These are phyloP conservation scores for Nephromyces sp. DNA, from an alignment of 169 alveolate species.

Conservation along the genomic window DNA sequence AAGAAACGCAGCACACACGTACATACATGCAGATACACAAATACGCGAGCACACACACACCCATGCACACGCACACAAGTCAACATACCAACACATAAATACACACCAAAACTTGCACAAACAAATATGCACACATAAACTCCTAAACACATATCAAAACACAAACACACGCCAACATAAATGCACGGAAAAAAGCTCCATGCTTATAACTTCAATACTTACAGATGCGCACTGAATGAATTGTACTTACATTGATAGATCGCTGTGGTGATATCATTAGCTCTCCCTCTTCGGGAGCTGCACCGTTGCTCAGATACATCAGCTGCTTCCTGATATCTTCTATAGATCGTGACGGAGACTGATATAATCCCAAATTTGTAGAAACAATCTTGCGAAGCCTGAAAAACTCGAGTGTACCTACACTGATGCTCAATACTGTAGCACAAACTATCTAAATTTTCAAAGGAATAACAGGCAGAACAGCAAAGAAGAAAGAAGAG, in stretches of 20 bases:
- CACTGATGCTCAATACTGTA: too few species aligned
- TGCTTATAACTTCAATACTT: too few species aligned
- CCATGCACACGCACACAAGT: background rate
- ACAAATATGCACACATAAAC: background rate
- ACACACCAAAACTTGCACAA: background rate
- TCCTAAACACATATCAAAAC: too few species aligned
- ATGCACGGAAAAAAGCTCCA: background rate
- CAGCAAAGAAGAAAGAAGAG: background rate
- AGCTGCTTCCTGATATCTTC: slow-evolving; percentile 7
- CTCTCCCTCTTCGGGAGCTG: background rate
- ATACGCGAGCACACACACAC: background rate
- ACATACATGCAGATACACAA: background rate
- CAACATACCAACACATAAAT: background rate
- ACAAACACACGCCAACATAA: too few species aligned
- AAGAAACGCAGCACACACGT: background rate
- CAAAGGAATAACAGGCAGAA: background rate
- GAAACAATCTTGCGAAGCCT: slow-evolving; percentile 5
- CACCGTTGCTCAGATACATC: background rate
- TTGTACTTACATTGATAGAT: background rate
- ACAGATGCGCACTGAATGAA: background rate
- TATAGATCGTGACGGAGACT: background rate
- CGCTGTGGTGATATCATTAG: background rate
- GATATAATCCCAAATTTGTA: slow-evolving; percentile 3
- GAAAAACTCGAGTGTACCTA: background rate
- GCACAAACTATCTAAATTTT: too few species aligned